Base-by-base conservation (phyloP, 495 filamentous ascomycete species). In the Aspergillus cavernicola region DNA sequence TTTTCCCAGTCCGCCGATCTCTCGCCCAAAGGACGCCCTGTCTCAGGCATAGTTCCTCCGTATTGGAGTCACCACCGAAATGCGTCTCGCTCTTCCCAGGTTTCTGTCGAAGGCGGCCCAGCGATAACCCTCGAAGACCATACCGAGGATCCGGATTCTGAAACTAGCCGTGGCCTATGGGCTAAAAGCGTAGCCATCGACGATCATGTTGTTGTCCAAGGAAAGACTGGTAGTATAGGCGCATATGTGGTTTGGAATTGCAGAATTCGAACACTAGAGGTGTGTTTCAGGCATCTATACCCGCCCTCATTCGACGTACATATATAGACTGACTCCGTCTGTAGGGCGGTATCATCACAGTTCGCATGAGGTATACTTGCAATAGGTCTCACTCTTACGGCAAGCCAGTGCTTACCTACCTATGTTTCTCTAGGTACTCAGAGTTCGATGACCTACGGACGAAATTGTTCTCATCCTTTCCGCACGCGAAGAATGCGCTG, bases 161-260 rank as follows among this genome's bases (percentile, higher is more conserved):
- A 84, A 60, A 78, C 80, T 6, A 81, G 73, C 55, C 79, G 78
- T 13, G 80, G 80, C 3, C 68, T 87, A 24, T 90, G 86, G 86
- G 86, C 86, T 4, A 75, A 73, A 41, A 81, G 77, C 52, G 85
- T 86, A 18, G 66, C 75, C 2, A 80, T 90, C 40, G 80, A 87
- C 47, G 85, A 87, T 60, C 78, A 87, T 70, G 75, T 79, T 29
- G 71, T 89, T 53, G 78, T 90, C 39, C 74, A 78, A 53, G 86
- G 73, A 35, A 75, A 78, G 60, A 81, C 78, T 5, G 81, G 82
- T n/a, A n/a, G n/a, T 9, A 74, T 87, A 15, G 86, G 86, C 3
- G 77, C 83, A 0, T 90, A 88, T 66, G 84, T 89, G 20, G 84
- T 87, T 15, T 90, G 86, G 86, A 85, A 84, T 64, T 87, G 83